phyloP scores from a whole-genome alignment of 1,284 basidiomycete species.

The Puccinia polysora region DNA sequence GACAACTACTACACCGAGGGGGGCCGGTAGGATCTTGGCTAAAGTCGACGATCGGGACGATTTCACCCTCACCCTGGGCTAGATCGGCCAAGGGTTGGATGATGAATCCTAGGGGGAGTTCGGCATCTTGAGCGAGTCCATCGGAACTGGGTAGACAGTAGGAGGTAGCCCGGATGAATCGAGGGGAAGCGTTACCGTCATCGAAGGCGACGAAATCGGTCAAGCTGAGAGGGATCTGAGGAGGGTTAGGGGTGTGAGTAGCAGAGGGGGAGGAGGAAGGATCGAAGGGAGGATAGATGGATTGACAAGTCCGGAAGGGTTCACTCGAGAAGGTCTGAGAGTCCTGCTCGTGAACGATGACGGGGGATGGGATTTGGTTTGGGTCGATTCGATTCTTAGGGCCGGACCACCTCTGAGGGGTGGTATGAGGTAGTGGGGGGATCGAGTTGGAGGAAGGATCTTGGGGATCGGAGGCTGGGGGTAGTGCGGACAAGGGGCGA shows the following conservation, averaged over 20 bases:
- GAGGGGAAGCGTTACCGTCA: conserved; percentile 74
- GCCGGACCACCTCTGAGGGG: conserved; percentile 57
- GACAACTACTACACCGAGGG: conserved; percentile 76
- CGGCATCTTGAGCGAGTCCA: conserved; percentile 73
- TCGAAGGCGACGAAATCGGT: conserved; percentile 85
- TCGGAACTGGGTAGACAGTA: conserved; percentile 73
- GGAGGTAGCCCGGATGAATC: conserved; percentile 64
- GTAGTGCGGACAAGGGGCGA: conserved; percentile 34
- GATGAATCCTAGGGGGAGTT: conserved; percentile 75
- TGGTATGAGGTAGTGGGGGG: conserved; percentile 53
- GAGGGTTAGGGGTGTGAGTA: conserved; percentile 45
- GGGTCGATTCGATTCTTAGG: conserved; percentile 80
- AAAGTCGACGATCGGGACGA: conserved; percentile 67
- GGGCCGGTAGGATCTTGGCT: conserved; percentile 65
- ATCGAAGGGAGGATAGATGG: conserved; percentile 58
- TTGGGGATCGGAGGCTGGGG: conserved; percentile 31
- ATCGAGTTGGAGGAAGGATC: conserved; percentile 1
- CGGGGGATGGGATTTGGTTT: conserved; percentile 83
- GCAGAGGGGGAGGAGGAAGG: not conserved
- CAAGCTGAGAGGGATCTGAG: conserved; percentile 72
- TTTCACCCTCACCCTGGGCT: conserved; percentile 64
- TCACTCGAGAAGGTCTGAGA: conserved; percentile 75
- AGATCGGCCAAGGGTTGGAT: conserved; percentile 86
- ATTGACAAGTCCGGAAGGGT: conserved; percentile 67
- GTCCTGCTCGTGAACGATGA: conserved; percentile 76